Evolutionary conservation across 75 land plant species (phyloP).

Genomic region (Sequoiadendron giganteum): DNA sequence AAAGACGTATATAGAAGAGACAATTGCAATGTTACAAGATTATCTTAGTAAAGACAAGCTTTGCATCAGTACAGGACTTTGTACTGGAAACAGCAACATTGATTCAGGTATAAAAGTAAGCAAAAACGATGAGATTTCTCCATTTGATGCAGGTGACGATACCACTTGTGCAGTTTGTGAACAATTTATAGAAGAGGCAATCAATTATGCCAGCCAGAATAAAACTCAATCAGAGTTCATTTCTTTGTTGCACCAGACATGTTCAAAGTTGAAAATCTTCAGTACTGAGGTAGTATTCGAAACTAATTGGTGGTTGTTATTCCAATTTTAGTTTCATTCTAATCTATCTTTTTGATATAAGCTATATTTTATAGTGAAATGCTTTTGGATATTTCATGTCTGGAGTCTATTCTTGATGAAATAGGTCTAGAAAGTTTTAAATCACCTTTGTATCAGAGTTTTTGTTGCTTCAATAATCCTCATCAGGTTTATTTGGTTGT

Average conservation of each 20-base stretch:
- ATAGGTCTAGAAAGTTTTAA: neutral
- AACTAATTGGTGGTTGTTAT: neutral
- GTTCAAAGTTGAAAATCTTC: slow-evolving; percentile 24
- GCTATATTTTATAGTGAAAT: neutral
- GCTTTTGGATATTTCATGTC: neutral
- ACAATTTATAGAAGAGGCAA: slow-evolving; percentile 21
- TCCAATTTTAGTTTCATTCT: neutral
- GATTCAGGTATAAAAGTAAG: neutral
- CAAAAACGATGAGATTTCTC: neutral
- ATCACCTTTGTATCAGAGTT: neutral
- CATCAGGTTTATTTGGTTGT: neutral
- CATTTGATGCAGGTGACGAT: neutral
- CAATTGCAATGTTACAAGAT: slow-evolving; percentile 23
- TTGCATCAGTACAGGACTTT: slow-evolving; percentile 30
- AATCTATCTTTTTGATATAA: neutral
- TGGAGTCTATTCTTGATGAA: neutral
- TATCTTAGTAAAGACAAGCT: slow-evolving; percentile 24
- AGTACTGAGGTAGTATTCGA: slow-evolving; percentile 24
- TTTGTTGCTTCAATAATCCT: neutral
- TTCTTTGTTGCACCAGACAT: slow-evolving; percentile 25
- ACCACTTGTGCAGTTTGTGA: slow-evolving; percentile 37
- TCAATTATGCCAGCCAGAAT: slow-evolving; percentile 28
- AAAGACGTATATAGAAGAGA: slow-evolving; percentile 22
- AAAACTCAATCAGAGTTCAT: slow-evolving; percentile 43
- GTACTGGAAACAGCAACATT: slow-evolving; percentile 9